phyloP scores from a whole-genome alignment of 2,329 filamentous ascomycete genomes.

The Ophiostoma quercus region DNA sequence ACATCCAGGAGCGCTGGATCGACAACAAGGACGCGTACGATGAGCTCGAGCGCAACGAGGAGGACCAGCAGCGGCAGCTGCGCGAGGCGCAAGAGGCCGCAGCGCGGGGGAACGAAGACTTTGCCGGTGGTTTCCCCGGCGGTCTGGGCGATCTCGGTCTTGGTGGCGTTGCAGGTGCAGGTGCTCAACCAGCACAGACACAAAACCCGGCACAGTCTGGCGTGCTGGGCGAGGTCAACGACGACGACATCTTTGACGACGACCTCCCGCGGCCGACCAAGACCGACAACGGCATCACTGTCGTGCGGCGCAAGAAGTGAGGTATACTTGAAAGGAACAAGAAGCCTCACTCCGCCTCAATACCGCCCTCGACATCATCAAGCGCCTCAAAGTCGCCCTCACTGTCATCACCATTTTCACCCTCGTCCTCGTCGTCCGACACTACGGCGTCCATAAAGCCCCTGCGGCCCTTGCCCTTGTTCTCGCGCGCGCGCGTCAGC shows the following conservation, averaged over 20 bases:
- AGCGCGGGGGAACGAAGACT: constrained; percentile 32
- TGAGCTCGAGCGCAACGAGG: constrained; percentile 65
- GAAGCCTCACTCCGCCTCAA: constrained; percentile 12
- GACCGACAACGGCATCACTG: constrained; percentile 59
- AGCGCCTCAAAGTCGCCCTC: constrained; percentile 1
- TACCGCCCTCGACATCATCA: constrained; percentile 34
- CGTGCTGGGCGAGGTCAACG: constrained; percentile 32
- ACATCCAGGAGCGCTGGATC: constrained; percentile 94
- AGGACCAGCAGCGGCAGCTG: constrained; percentile 68
- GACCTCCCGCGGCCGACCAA: constrained; percentile 23
- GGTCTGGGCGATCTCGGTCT: constrained; percentile 2
- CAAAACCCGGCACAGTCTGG: constrained; percentile 32
- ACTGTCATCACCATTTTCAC: constrained; percentile 36
- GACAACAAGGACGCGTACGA: constrained; percentile 87
- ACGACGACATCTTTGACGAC: constrained; percentile 38
- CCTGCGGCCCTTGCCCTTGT: constrained; percentile 28
- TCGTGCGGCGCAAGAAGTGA: constrained; percentile 57
- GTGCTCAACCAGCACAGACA: not conserved
- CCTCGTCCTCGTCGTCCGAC: constrained; percentile 44
- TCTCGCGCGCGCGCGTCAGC: constrained; percentile 31
- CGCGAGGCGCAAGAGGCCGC: constrained; percentile 31
- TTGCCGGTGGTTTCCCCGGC: constrained; percentile 32
- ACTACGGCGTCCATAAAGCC: constrained; percentile 42
- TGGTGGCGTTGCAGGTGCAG: not conserved
- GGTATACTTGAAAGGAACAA: not conserved